A percentile compares a stretch with the other conserved stretches of the same genome.
phyloP scores from a whole-genome alignment of 768 basidiomycete species.

The Kwoniella botswanensis region DNA sequence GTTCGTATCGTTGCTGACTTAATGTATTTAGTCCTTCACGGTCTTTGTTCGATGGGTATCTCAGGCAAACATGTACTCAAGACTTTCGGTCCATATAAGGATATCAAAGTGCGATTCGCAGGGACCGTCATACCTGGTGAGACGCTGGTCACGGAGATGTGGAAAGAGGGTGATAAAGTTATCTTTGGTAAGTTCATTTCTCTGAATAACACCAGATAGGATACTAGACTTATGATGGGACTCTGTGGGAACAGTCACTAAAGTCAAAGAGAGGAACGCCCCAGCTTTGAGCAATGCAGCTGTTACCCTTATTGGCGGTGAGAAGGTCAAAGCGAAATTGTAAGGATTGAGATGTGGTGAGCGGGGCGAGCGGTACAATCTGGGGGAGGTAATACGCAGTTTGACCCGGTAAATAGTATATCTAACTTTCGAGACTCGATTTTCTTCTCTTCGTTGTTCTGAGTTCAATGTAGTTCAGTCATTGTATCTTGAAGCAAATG shows the following conservation, averaged over 20 bases:
- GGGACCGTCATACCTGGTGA: slow-evolving; percentile 94
- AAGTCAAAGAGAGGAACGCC: slow-evolving; percentile 82
- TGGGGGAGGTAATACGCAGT: not conserved
- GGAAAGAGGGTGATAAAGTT: slow-evolving; percentile 90
- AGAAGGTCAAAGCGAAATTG: slow-evolving; percentile 61
- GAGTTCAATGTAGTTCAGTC: too few relatives aligned
- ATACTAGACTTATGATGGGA: too few relatives aligned
- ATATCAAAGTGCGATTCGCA: slow-evolving; percentile 96
- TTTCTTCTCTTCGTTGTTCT: too few relatives aligned
- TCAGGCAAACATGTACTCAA: slow-evolving; percentile 90
- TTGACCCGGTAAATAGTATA: too few relatives aligned
- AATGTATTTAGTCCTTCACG: slow-evolving; percentile 59
- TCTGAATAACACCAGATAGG: too few relatives aligned
- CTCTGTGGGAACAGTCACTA: slow-evolving; percentile 65
- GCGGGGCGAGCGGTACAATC: not conserved
- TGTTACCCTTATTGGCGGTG: slow-evolving; percentile 68
- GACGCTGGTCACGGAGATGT: slow-evolving; percentile 95
- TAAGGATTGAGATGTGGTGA: slow-evolving; percentile 22
- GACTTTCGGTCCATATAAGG: slow-evolving; percentile 79
- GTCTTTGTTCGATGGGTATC: slow-evolving; percentile 90
- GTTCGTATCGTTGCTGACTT: too few relatives aligned
- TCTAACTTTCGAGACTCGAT: too few relatives aligned
- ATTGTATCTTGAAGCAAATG: too few relatives aligned
- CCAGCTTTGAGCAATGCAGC: slow-evolving; percentile 79
- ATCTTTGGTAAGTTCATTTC: slow-evolving; percentile 75